Conservation (phyloP, 1,139 yeast genomes). For the Sugiyamaella japonica region DNA sequence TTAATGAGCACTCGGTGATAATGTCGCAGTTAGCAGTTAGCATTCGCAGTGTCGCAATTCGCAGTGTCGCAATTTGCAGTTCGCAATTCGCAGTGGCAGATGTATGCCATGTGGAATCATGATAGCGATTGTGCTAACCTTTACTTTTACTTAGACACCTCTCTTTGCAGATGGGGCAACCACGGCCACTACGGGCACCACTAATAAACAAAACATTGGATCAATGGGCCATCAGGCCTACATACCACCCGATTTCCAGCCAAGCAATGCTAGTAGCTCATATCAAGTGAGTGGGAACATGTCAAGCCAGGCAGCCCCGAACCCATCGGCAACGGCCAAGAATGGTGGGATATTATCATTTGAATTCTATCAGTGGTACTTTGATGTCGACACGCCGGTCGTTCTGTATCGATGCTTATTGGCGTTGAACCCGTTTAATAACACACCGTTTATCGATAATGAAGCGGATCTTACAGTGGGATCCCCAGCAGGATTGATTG, state of each 20-base stretch:
- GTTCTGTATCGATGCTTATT: slow-evolving; percentile 45
- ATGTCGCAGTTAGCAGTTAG: too few relatives aligned
- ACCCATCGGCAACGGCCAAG: neutral
- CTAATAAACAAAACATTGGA: neutral
- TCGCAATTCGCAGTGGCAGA: neutral
- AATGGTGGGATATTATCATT: slow-evolving; percentile 52
- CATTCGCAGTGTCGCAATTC: too few relatives aligned
- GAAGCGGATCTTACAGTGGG: slow-evolving; percentile 33
- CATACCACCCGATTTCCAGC: slow-evolving; percentile 37
- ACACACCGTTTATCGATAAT: slow-evolving; percentile 37
- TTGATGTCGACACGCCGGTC: slow-evolving; percentile 63
- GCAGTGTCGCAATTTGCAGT: too few relatives aligned
- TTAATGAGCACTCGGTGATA: too few relatives aligned
- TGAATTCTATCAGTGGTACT: slow-evolving; percentile 57
- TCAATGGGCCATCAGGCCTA: slow-evolving; percentile 38
- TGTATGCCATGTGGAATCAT: neutral
- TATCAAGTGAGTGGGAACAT: slow-evolving; percentile 19
- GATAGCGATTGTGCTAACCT: neutral
- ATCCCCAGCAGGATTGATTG: slow-evolving; percentile 40
- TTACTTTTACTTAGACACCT: slow-evolving; percentile 9
- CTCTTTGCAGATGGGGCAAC: slow-evolving; percentile 6
- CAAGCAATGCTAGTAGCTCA: slow-evolving; percentile 13
- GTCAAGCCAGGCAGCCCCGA: slow-evolving; percentile 2
- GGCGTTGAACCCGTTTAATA: slow-evolving; percentile 41
- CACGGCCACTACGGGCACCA: neutral